Conservation (phyloP, 2,329 filamentous ascomycete species). For the Paecilomyces sp. region DNA sequence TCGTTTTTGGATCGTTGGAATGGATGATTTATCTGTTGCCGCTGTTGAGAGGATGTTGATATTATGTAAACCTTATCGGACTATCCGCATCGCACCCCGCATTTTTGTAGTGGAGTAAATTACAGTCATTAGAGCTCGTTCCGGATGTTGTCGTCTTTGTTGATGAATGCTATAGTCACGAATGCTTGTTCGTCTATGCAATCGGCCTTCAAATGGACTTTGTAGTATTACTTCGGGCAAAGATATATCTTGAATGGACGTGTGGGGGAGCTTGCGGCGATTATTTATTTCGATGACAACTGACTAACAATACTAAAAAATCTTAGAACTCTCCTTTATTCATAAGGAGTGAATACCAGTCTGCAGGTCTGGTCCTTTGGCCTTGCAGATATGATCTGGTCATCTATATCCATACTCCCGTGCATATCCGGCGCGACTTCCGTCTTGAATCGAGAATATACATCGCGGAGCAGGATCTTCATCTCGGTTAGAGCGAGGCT, state of each 20-base stretch:
- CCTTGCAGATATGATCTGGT: constrained; percentile 60
- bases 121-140: too few species aligned
- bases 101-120: background rate
- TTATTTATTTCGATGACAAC: background rate
- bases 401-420: constrained; percentile 56
- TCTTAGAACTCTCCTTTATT: background rate
- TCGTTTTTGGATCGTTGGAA: background rate
- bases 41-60: background rate
- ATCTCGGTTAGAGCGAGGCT: constrained; percentile 60
- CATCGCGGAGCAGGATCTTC: constrained; percentile 55
- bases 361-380: constrained; percentile 54
- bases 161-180: too few species aligned
- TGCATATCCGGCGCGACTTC: constrained; percentile 45
- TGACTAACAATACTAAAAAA: background rate
- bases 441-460: constrained; percentile 55
- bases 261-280: too few species aligned
- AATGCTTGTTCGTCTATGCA: too few species aligned
- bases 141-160: too few species aligned
- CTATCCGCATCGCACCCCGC: background rate
- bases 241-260: too few species aligned
- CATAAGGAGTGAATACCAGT: constrained; percentile 24
- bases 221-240: too few species aligned
- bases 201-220: too few species aligned
- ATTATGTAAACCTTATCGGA: background rate
- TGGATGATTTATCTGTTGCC: background rate